phyloP scores from a whole-genome alignment of 202 grass and related monocot species.

The Cymbopogon flexuosus region DNA sequence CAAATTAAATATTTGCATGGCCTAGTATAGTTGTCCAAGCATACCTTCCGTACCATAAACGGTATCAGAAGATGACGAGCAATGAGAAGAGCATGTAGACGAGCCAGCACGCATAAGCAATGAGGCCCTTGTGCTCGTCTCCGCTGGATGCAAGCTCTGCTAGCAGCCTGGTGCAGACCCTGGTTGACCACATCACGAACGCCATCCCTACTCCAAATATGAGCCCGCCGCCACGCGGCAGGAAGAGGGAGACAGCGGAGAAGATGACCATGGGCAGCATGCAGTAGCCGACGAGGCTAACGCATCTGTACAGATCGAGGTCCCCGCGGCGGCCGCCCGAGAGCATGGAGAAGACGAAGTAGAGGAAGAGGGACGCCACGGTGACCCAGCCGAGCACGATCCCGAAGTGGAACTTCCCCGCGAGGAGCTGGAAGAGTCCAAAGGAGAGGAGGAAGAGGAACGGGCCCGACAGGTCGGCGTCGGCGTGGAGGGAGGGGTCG shows the following conservation, averaged over 20 bases:
- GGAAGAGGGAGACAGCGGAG: conserved; percentile 89
- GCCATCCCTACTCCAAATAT: conserved; percentile 71
- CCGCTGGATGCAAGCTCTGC: conserved; percentile 80
- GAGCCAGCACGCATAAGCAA: conserved; percentile 89
- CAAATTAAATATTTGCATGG: conserved; percentile 1
- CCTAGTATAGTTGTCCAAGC: neutral
- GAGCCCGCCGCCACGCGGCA: conserved; percentile 60
- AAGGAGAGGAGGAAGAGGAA: conserved; percentile 92
- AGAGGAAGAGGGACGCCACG: conserved; percentile 82
- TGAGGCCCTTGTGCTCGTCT: conserved; percentile 72
- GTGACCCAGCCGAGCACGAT: conserved; percentile 97
- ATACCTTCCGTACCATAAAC: conserved; percentile 36
- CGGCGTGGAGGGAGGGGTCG: conserved; percentile 65
- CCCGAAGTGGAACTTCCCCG: conserved; percentile 94
- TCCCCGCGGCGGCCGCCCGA: conserved; percentile 70
- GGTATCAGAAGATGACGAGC: conserved; percentile 84
- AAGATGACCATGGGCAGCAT: conserved; percentile 99
- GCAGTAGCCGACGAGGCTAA: conserved; percentile 91
- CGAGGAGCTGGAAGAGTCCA: conserved; percentile 97
- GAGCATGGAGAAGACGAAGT: conserved; percentile 90
- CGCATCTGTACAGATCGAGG: conserved; percentile 77
- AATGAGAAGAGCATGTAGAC: conserved; percentile 96
- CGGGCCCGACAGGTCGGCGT: conserved; percentile 86
- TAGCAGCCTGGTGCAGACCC: conserved; percentile 83
- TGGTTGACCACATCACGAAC: conserved; percentile 91